phyloP scores from a whole-genome alignment of 352 stramenopile species.

The Pythium rhizo-oryzae region DNA sequence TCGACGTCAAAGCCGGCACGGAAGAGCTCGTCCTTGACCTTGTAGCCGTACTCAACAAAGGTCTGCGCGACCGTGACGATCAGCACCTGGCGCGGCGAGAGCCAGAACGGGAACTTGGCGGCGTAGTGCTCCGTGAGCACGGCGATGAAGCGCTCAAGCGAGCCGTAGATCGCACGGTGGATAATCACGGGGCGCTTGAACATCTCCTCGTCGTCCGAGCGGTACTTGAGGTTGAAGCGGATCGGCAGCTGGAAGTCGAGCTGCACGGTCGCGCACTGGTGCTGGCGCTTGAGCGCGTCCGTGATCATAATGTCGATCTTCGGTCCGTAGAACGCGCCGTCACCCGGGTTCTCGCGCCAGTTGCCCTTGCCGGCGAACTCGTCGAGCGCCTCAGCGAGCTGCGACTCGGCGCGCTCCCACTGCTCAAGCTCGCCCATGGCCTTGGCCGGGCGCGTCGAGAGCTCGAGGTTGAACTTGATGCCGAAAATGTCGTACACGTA shows the following conservation, averaged over 20 bases:
- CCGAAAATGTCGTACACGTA: slow-evolving; percentile 95
- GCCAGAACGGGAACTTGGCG: slow-evolving; percentile 97
- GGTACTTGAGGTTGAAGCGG: slow-evolving; percentile 95
- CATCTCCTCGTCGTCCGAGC: slow-evolving; percentile 79
- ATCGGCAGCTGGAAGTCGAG: slow-evolving; percentile 98
- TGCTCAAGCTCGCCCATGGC: slow-evolving; percentile 93
- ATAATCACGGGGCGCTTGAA: slow-evolving; percentile 98
- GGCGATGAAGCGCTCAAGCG: slow-evolving; percentile 98
- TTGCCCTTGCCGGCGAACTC: slow-evolving; percentile 92
- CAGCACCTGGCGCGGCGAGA: slow-evolving; percentile 91
- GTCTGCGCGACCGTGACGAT: slow-evolving; percentile 85
- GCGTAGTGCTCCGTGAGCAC: slow-evolving; percentile 97
- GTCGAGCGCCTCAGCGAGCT: slow-evolving; percentile 67
- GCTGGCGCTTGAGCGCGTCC: slow-evolving; percentile 96
- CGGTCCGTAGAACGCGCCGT: slow-evolving; percentile 97
- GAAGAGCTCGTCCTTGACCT: slow-evolving; percentile 61
- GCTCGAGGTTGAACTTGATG: slow-evolving; percentile 92
- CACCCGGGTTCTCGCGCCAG: slow-evolving; percentile 94
- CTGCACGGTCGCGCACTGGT: slow-evolving; percentile 98
- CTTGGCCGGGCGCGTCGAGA: slow-evolving; percentile 96
- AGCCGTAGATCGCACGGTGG: slow-evolving; percentile 97
- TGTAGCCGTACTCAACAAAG: slow-evolving; percentile 67
- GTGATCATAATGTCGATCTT: slow-evolving; percentile 99
- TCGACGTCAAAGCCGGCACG: slow-evolving; percentile 92
- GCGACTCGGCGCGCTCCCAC: slow-evolving; percentile 92